Percentiles rank a stretch among this genome's conserved stretches.
These are phyloP conservation scores for Pseudogymnoascus sp. DNA, from an alignment of 2,329 filamentous ascomycete species.

Conservation along the genomic window DNA sequence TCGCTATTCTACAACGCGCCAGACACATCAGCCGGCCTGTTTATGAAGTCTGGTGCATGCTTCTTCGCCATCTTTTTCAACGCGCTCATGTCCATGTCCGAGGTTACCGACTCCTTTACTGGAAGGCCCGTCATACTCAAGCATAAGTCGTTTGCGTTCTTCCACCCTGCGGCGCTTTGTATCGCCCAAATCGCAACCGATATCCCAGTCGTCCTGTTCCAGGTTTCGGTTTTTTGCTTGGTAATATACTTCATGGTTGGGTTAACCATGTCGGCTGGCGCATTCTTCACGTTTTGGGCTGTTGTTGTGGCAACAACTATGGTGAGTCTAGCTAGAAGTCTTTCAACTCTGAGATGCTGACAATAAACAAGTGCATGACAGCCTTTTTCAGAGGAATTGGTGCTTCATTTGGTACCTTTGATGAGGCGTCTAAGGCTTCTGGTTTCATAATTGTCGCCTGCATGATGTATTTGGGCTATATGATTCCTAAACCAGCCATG, in stretches of 20 bases:
- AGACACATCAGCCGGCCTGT: constrained; percentile 50
- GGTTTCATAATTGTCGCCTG: constrained; percentile 44
- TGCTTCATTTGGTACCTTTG: constrained; percentile 50
- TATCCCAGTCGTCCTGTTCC: constrained; percentile 50
- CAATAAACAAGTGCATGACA: constrained; percentile 43
- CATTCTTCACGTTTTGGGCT: constrained; percentile 59
- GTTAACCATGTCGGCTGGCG: constrained; percentile 42
- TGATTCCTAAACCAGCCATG: constrained; percentile 57
- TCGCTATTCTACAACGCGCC: constrained; percentile 63
- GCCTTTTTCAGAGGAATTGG: constrained; percentile 51
- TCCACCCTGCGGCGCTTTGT: constrained; percentile 54
- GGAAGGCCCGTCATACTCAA: constrained; percentile 54
- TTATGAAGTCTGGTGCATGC: constrained; percentile 56
- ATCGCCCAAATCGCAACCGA: constrained; percentile 49
- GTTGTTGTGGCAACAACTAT: constrained; percentile 41
- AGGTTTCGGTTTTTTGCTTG: constrained; percentile 50
- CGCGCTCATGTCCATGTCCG: constrained; percentile 55
- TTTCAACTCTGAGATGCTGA: neutral
- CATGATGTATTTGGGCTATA: constrained; percentile 58
- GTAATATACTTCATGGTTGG: constrained; percentile 60
- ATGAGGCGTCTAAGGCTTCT: constrained; percentile 52
- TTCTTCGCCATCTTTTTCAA: constrained; percentile 62
- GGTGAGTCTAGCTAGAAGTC: constrained; percentile 14
- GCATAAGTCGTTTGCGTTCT: constrained; percentile 51
- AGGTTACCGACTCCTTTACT: constrained; percentile 57